Evolutionary conservation across 148 eudicot species (phyloP), one percentile per base, ranked within the genome.

Genomic region (Heliosperma pusillum): DNA sequence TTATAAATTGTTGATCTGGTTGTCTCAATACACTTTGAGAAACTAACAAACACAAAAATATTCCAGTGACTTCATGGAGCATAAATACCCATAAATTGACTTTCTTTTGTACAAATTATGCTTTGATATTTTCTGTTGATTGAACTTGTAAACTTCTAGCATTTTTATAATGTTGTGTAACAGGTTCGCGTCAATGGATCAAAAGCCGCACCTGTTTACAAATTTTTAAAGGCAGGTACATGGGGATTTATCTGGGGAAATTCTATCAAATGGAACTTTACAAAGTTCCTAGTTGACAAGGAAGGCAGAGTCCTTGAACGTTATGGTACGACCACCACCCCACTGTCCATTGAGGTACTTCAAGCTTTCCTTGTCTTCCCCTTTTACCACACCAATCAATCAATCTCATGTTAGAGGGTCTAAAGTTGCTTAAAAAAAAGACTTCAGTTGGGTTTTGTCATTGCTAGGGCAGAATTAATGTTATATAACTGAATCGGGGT

Each of bases 181-280:
- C 58, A 93, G 96, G 88, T 93, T 60, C 79, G 83, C 13, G 91
- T 86, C 24, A 93, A 93, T 79, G 97, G 97, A 57, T 22, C 85
- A 24, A 72, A 80, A 30, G 62, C 90, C 55, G 86, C 96, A 52
- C 96, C 90, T 3, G 57, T 90, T 19, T 93, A 90, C 87, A 87
- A 90, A 29, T 93, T 83, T 76, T 88, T 93, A 47, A 93, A 82
- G 75, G 82, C 88, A 68, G 85, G 86, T 70, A 87, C 78, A 75
- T 66, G 85, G 52, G 87, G 86, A 27, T 80, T 58, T 22, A 22
- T 82, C 56, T 71, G 82, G 27, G 94, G 97, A 57, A 84, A 75
- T 55, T 52, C 85, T 70, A 88, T 93, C 55, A 93, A 91, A 75
- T 93, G 98, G 98, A 93, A 93, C 86, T 93, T 93, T 84, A 84